phyloP scores from a whole-genome alignment of 75 land plant genomes.

The Pinus tabuliformis region DNA sequence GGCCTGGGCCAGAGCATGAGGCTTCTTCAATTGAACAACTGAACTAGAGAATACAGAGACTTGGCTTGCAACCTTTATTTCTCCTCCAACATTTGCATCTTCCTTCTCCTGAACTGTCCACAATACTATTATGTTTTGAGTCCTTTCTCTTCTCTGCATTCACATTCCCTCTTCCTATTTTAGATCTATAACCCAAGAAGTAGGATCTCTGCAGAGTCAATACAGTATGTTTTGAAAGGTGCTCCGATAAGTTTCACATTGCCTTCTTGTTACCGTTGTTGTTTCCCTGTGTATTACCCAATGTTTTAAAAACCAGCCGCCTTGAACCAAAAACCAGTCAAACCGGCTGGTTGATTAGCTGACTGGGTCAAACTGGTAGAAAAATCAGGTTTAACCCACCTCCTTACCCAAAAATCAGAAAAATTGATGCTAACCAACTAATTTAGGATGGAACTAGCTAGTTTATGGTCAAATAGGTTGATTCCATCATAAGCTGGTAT shows the following conservation, averaged over 20 bases:
- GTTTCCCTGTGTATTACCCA: not conserved
- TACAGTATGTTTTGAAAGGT: not conserved
- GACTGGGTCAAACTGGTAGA: too few relatives aligned
- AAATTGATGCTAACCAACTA: too few relatives aligned
- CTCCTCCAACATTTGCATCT: conserved; percentile 8
- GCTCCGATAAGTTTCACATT: not conserved
- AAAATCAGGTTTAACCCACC: too few relatives aligned
- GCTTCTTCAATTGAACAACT: conserved; percentile 22
- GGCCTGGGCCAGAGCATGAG: conserved; percentile 15
- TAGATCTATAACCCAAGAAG: not conserved
- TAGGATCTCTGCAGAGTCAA: not conserved
- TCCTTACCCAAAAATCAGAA: too few relatives aligned
- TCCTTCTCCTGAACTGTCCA: conserved; percentile 10
- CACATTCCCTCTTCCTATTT: not conserved
- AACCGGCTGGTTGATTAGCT: too few relatives aligned
- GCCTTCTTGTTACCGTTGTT: not conserved
- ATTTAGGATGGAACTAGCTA: too few relatives aligned
- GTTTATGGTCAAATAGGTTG: too few relatives aligned
- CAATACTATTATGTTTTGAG: not conserved
- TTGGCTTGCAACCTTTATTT: not conserved
- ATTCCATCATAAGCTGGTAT: too few relatives aligned
- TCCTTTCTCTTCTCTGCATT: not conserved
- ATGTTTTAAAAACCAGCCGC: too few relatives aligned
- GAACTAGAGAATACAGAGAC: not conserved
- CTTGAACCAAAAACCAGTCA: too few relatives aligned